Conservation (phyloP, 108 stramenopile species). For the Aurantiochytrium sp. region DNA sequence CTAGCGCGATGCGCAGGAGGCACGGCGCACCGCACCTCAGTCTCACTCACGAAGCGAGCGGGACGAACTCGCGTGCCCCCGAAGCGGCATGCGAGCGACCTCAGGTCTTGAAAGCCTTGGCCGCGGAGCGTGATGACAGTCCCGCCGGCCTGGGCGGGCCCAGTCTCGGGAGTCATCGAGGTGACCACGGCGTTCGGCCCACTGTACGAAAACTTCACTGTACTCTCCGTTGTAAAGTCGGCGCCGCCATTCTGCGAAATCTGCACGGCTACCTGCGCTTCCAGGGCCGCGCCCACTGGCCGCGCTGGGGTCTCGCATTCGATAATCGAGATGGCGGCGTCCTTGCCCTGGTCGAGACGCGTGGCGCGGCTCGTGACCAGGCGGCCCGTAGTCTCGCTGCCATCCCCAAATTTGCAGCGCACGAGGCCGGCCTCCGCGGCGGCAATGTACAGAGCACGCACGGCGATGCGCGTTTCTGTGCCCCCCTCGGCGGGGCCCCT, state of each 20-base stretch:
- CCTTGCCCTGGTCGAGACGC: background rate
- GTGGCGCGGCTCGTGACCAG: background rate
- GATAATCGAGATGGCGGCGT: background rate
- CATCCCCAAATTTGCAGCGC: background rate
- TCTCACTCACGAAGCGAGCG: background rate
- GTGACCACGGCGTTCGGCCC: background rate
- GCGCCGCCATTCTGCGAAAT: background rate
- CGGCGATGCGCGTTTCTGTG: background rate
- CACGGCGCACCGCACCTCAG: background rate
- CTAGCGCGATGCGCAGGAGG: background rate
- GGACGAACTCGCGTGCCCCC: background rate
- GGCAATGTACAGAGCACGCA: background rate
- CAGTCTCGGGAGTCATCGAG: background rate
- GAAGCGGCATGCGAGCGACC: slow-evolving; percentile 28
- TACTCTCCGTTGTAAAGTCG: background rate
- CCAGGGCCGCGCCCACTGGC: background rate
- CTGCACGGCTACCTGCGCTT: background rate
- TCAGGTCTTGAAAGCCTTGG: background rate
- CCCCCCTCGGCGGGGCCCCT: background rate
- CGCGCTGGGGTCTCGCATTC: background rate
- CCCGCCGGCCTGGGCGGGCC: background rate
- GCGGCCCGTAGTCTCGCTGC: background rate
- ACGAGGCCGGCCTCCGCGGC: background rate
- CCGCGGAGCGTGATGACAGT: background rate
- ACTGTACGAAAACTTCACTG: background rate